Percentiles rank a stretch among this genome's conserved stretches.
These are phyloP conservation scores for Colletotrichum paranaense DNA, from an alignment of 2,329 filamentous ascomycete species.

Conservation along the genomic window DNA sequence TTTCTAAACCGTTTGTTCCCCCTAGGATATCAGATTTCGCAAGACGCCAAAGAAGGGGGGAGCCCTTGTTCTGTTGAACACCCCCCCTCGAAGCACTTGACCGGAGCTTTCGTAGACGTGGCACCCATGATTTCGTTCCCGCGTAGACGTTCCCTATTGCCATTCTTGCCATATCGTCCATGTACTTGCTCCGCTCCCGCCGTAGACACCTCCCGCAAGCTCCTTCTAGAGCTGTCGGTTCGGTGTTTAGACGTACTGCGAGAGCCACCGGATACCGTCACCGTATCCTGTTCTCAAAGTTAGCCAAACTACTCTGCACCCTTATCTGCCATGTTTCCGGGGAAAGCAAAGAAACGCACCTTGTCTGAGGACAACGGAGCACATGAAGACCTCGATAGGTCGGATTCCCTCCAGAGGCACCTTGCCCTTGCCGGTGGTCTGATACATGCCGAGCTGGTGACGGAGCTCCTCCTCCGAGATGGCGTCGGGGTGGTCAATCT, in stretches of 20 bases:
- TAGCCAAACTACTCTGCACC: slow-evolving; percentile 13
- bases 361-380: slow-evolving; percentile 98
- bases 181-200: slow-evolving; percentile 23
- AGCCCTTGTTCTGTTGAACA: neutral
- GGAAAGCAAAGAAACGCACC: slow-evolving; percentile 59
- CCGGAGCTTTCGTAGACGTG: slow-evolving; percentile 27
- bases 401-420: slow-evolving; percentile 91
- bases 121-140: slow-evolving; percentile 21
- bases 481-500: slow-evolving; percentile 98
- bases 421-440: slow-evolving; percentile 97
- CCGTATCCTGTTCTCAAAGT: slow-evolving; percentile 72
- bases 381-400: slow-evolving; percentile 99
- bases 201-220: slow-evolving; percentile 21
- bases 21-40: slow-evolving; percentile 15
- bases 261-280: slow-evolving; percentile 91
- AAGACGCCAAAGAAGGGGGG: neutral
- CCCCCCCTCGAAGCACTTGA: slow-evolving; percentile 7
- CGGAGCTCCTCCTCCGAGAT: slow-evolving; percentile 96
- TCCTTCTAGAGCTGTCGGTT: slow-evolving; percentile 15
- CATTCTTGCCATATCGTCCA: slow-evolving; percentile 12
- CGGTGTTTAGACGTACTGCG: slow-evolving; percentile 82
- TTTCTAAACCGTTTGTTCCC: neutral
- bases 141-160: slow-evolving; percentile 18
- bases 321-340: neutral
- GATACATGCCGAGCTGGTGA: slow-evolving; percentile 91